Base-by-base conservation (phyloP, 345 rosid genomes). In the Limnanthes douglasii region DNA sequence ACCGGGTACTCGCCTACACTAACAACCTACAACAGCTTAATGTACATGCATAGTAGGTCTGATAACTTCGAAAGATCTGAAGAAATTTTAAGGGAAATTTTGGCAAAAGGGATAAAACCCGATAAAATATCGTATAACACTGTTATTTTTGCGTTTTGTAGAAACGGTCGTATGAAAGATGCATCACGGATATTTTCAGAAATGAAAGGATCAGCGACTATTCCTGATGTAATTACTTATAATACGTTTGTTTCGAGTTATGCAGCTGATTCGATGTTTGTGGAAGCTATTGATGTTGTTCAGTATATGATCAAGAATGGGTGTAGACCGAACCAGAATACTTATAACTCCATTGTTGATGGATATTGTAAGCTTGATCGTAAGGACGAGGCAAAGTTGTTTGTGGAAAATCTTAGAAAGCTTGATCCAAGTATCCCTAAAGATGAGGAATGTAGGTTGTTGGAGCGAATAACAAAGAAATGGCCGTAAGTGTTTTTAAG, bases 251-350 rank as follows among this genome's bases (percentile, higher is more conserved):
- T 84, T 14, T 54, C 84, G 11, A 69, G 75, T 49, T 84, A 79
- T 49, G 92, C 98, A n/a, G 73, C 92, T 25, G 95, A 84, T 57
- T 72, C 94, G 4, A 57, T 84, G 94, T 79, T 79, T 32, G 70
- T 45, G 46, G 95, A 83, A 45, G 98, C 95, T 18, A 46, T 74
- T 9, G 72, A 54, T 3, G 94, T 80, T 26, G 70, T 90, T 24
- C 62, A 13, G 16, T 74, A 72, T 69, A 90, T 84, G 95, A 72
- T 84, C 39, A 79, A 65, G 64, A 61, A 66, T 29, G 69, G 72
- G 16, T 70, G 78, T 55, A 74, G 60, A 55, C 95, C 77, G 16
- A 76, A 83, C 53, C 73, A 66, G 64, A 70, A 65, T 51, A 84
- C 94, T 0, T 79, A 74, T 62, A 74, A 84, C 57, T 72, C 98